Conservation (phyloP, 805 yeast genomes). For the Starmerella geochares region DNA sequence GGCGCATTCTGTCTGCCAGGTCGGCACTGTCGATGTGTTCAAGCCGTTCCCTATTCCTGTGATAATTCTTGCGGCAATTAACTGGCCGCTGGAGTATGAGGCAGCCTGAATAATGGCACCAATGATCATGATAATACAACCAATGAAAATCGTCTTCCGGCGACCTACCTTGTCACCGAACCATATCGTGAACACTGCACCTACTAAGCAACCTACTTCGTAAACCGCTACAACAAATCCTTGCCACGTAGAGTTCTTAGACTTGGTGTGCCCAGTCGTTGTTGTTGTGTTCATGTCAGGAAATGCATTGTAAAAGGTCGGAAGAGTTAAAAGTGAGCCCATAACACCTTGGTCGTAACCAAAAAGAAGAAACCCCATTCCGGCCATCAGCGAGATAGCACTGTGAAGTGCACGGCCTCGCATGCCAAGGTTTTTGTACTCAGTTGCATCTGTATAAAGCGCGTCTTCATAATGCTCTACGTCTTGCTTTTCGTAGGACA, state of each 20-base stretch:
- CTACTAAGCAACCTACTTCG: constrained; percentile 59
- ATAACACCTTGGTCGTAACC: constrained; percentile 77
- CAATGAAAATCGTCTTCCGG: constrained; percentile 37
- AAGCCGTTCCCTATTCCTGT: constrained; percentile 65
- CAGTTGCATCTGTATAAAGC: neutral
- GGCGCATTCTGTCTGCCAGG: constrained; percentile 65
- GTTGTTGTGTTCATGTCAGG: constrained; percentile 19
- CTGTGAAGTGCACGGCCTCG: constrained; percentile 13
- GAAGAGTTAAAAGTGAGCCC: constrained; percentile 29
- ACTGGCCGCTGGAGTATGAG: constrained; percentile 52
- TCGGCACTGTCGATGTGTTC: constrained; percentile 64
- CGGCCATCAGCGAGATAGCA: constrained; percentile 47
- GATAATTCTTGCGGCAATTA: constrained; percentile 55
- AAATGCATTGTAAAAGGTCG: constrained; percentile 24
- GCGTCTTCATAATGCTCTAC: neutral
- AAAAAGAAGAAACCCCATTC: constrained; percentile 53
- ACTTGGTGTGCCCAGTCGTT: neutral
- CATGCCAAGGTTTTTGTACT: constrained; percentile 11
- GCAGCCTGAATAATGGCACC: constrained; percentile 52
- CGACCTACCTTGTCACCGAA: constrained; percentile 53
- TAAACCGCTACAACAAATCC: constrained; percentile 35
- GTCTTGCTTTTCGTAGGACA: neutral
- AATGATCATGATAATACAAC: constrained; percentile 43
- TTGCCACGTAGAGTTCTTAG: constrained; percentile 22
- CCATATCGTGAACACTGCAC: constrained; percentile 50